Base-by-base conservation (phyloP, 1,284 basidiomycete species). In the Apiotrichum siamense region DNA sequence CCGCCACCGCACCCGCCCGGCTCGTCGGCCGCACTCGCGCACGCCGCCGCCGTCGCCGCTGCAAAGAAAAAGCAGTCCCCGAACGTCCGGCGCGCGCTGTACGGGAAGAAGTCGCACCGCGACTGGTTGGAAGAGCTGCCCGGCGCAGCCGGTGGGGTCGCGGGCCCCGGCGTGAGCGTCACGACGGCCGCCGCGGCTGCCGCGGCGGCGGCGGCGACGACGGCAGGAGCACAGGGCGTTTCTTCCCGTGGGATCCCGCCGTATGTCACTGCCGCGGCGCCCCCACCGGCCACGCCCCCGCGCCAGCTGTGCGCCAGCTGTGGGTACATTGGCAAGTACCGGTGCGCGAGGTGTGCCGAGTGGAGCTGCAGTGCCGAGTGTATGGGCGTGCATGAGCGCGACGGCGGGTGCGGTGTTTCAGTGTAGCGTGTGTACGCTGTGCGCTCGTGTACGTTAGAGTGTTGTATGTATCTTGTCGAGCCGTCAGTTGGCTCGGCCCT, bases 41-140 rank as follows among this genome's bases (percentile, higher is more conserved):
- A 36, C 33, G 51, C 43, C 12, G 25, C 45, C 10, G 38, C 39
- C 5, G 35, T 46, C 17, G 48, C 55, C 12, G 46, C 49, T 18
- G 45, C 55, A 6, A 72, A 69, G 62, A 74, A 73, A 63, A 68
- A 67, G 47, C 70, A 72, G 40, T 63, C 65, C 1, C 61, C 63
- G 12, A 74, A 74, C 58, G 70, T 74, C 2, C 50, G 67, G 29
- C 63, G 61, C 49, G 64, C 72, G 7, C 52, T 74, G 44, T 68
- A 66, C 31, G 60, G 58, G 24, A 66, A 66, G 47, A 74, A 74
- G 48, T 60, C 54, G 13, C 49, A 71, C n/a, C 64, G 66, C 47
- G 72, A 73, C 51, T 74, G 70, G 67, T 43, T 74, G 21, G 68
- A 68, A 24, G 72, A 74, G 50, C 57, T 72, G 33, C 69, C 69